A percentile compares a stretch with the other conserved stretches of the same genome.
Conservation (phyloP, 2,329 filamentous ascomycete genomes). For the Trichothecium roseum region DNA sequence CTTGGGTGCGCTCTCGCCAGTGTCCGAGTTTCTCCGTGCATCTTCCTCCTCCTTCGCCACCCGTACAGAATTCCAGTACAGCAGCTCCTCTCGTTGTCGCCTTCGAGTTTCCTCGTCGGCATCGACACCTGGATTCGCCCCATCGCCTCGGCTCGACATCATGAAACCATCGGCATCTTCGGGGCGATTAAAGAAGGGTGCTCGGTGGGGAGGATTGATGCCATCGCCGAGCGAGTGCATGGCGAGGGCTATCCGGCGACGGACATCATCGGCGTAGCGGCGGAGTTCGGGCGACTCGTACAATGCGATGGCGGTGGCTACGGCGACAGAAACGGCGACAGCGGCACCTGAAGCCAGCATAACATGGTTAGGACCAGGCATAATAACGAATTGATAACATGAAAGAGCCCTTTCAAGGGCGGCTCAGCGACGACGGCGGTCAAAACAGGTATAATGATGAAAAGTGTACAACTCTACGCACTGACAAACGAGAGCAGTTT, state of each 20-base stretch:
- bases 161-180: constrained; percentile 57
- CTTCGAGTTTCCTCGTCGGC: constrained; percentile 52
- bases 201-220: constrained; percentile 35
- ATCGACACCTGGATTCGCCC: constrained; percentile 39
- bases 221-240: constrained; percentile 49
- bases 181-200: constrained; percentile 53
- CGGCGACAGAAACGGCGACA: constrained; percentile 45
- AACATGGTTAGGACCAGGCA: constrained; percentile 47
- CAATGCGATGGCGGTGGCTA: constrained; percentile 47
- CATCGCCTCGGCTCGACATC: constrained; percentile 33
- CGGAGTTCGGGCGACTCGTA: constrained; percentile 56
- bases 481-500: background rate
- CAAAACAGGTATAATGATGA: background rate
- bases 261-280: constrained; percentile 49
- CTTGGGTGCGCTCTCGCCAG: background rate
- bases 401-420: background rate
- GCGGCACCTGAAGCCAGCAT: constrained; percentile 46
- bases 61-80: constrained; percentile 53
- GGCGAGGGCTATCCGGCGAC: constrained; percentile 49
- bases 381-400: constrained; percentile 14
- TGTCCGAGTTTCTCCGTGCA: background rate
- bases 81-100: constrained; percentile 52
- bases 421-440: background rate
- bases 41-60: constrained; percentile 34
- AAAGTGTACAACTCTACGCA: background rate